A percentile compares a stretch with the other conserved stretches of the same genome.
Evolutionary conservation across 2,329 filamentous ascomycete species (phyloP).

Genomic region (Diaporthe australafricana): DNA sequence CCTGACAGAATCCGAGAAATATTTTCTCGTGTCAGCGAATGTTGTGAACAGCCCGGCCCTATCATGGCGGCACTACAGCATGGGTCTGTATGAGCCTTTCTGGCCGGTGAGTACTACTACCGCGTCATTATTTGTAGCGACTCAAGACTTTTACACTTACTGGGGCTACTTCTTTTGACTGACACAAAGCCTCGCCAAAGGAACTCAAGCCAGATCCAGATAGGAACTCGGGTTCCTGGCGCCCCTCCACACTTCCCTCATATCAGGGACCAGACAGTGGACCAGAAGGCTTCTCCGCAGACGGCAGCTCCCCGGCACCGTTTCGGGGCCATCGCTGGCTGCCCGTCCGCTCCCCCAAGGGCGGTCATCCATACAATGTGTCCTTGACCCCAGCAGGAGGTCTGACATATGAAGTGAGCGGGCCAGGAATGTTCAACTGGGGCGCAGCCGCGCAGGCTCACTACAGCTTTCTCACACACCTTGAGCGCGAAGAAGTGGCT

Average conservation of each 20-base stretch:
- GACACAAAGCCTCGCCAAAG: not conserved
- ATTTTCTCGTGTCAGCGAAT: too few relatives aligned
- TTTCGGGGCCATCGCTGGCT: not conserved
- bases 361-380: not conserved
- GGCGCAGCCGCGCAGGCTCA: too few relatives aligned
- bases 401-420: not conserved
- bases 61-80: not conserved
- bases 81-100: not conserved
- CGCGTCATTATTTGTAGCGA: too few relatives aligned
- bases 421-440: not conserved
- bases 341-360: too few relatives aligned
- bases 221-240: not conserved
- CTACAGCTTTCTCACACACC: too few relatives aligned
- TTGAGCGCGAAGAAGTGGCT: too few relatives aligned
- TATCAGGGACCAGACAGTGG: not conserved
- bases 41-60: not conserved
- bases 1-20: too few relatives aligned
- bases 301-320: not conserved
- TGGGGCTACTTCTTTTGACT: too few relatives aligned
- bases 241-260: not conserved
- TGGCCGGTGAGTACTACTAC: too few relatives aligned
- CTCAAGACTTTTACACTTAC: too few relatives aligned
- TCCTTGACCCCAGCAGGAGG: not conserved
- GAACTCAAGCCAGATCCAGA: not conserved
- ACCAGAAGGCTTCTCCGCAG: not conserved